Conservation (phyloP, 345 rosid species). For the Punica granatum region DNA sequence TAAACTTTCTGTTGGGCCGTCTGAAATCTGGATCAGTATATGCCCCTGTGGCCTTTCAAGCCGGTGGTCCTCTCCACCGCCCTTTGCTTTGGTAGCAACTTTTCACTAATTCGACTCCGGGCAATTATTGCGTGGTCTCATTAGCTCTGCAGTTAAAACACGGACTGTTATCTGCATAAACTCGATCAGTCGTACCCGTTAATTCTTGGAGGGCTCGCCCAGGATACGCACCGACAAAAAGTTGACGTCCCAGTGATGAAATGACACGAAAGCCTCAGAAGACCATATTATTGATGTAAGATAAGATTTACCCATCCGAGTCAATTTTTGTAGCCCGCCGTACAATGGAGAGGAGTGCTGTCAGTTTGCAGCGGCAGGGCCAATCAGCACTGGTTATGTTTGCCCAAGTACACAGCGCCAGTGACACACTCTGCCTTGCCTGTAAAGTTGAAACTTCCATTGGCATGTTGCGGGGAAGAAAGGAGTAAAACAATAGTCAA, state of each 20-base stretch:
- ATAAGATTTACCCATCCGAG: neutral
- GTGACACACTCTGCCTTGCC: neutral
- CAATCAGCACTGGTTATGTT: neutral
- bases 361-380: neutral
- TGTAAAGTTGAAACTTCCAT: neutral
- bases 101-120: neutral
- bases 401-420: neutral
- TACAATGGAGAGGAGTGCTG: neutral
- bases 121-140: neutral
- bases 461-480: neutral
- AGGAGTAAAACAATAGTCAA: neutral
- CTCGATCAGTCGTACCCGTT: no score
- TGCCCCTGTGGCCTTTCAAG: conserved; percentile 2
- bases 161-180: neutral
- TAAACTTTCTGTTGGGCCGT: conserved; percentile 2
- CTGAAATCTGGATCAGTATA: conserved; percentile 2
- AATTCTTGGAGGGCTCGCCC: no score
- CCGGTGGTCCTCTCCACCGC: conserved; percentile 16
- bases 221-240: no score
- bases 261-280: neutral
- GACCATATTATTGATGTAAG: neutral
- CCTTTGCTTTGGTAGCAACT: conserved; percentile 9
- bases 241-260: neutral
- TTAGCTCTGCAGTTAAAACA: neutral
- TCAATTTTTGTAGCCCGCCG: neutral